A percentile compares a stretch with the other conserved stretches of the same genome.
Evolutionary conservation across 2,329 filamentous ascomycete species (phyloP).

Genomic region (Calonectria henricotiae): DNA sequence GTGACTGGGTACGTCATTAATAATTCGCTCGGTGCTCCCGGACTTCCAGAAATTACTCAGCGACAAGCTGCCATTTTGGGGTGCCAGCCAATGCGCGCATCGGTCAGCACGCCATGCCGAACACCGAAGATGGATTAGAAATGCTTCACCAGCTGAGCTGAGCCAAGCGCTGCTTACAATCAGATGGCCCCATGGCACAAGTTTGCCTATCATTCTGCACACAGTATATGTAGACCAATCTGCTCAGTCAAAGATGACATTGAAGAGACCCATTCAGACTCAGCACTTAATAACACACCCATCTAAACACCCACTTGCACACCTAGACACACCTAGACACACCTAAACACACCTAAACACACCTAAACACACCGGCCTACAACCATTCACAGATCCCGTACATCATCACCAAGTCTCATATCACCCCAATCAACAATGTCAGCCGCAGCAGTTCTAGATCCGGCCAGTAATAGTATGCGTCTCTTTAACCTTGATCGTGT

Average conservation of each 20-base stretch:
- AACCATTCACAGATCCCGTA: neutral
- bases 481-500: neutral
- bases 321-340: no score
- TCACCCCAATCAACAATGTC: neutral
- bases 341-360: no score
- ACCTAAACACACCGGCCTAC: no score
- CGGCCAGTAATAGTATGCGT: slow-evolving; percentile 6
- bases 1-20: neutral
- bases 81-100: neutral
- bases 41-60: slow-evolving; percentile 6
- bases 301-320: neutral
- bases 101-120: slow-evolving; percentile 11
- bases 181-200: neutral
- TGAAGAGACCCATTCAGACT: neutral
- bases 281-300: neutral
- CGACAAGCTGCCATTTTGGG: neutral
- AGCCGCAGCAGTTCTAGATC: slow-evolving; percentile 2
- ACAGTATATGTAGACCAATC: slow-evolving; percentile 10
- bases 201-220: neutral
- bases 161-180: slow-evolving; percentile 16
- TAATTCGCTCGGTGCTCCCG: slow-evolving; percentile 9
- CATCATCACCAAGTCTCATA: neutral
- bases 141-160: neutral
- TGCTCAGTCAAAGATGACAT: neutral
- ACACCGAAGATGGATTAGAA: slow-evolving; percentile 9